Percentiles rank a stretch among this genome's conserved stretches.
These are phyloP conservation scores for Paradendryphiella salina DNA, from an alignment of 2,329 filamentous ascomycete genomes.

Conservation along the genomic window DNA sequence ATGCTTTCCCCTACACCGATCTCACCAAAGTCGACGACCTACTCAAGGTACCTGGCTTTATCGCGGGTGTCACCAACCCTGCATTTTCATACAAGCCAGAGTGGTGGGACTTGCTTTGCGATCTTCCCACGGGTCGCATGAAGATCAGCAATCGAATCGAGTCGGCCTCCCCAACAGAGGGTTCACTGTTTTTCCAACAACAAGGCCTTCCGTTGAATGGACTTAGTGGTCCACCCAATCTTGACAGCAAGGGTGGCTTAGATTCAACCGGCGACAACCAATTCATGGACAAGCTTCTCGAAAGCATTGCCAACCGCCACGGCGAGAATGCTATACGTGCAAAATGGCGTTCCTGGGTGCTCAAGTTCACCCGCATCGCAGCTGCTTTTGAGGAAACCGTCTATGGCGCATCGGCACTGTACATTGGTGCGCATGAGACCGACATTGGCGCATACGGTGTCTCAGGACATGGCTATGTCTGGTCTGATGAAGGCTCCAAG, in stretches of 20 bases:
- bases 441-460: constrained; percentile 56
- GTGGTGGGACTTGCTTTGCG: constrained; percentile 98
- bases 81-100: constrained; percentile 93
- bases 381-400: constrained; percentile 95
- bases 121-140: constrained; percentile 87
- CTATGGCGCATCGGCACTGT: constrained; percentile 87
- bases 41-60: constrained; percentile 93
- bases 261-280: constrained; percentile 84
- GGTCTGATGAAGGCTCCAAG: constrained; percentile 80
- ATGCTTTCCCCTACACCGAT: constrained; percentile 98
- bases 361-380: constrained; percentile 88
- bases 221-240: constrained; percentile 18
- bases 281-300: constrained; percentile 85
- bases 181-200: constrained; percentile 83
- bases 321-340: constrained; percentile 85
- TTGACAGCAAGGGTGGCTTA: constrained; percentile 43
- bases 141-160: constrained; percentile 93
- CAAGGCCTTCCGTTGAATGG: constrained; percentile 50
- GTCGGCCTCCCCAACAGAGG: constrained; percentile 77
- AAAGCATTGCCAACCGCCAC: constrained; percentile 80
- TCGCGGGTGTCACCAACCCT: constrained; percentile 95
- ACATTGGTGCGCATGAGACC: constrained; percentile 75
- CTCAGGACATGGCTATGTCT: constrained; percentile 90
- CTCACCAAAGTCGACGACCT: constrained; percentile 97
- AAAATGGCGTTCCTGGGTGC: constrained; percentile 94